Evolutionary conservation across 2,329 filamentous ascomycete genomes (phyloP).

Genomic region (Eutypella sp.): DNA sequence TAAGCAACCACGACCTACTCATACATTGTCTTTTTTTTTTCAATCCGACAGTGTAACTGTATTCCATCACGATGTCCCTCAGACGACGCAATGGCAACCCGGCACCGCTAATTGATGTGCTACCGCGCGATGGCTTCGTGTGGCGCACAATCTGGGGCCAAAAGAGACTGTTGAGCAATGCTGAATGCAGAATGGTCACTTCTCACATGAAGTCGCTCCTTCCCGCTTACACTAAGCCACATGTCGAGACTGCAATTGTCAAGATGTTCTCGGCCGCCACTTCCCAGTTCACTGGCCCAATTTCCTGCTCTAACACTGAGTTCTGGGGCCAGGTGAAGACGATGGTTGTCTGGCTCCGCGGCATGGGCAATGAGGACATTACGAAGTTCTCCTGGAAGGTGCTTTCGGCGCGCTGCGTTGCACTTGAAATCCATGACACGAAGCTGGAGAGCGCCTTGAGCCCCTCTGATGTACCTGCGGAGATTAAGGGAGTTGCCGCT

Average conservation of each 20-base stretch:
- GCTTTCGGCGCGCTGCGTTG: not conserved
- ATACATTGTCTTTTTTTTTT: no score
- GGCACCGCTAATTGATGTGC: not conserved
- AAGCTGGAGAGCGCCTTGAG: not conserved
- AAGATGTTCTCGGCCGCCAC: not conserved
- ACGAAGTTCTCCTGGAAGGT: not conserved
- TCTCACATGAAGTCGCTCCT: not conserved
- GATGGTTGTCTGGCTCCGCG: not conserved
- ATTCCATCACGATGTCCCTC: no score
- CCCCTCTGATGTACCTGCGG: not conserved
- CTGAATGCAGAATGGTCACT: not conserved
- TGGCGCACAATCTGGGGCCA: not conserved
- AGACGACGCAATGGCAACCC: no score
- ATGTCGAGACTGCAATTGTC: not conserved
- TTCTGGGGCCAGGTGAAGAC: not conserved
- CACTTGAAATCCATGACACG: not conserved
- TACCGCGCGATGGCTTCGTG: not conserved
- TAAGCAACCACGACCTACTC: no score
- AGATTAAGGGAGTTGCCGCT: not conserved
- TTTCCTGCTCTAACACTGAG: not conserved
- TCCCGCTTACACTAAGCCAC: not conserved
- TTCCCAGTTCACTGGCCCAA: not conserved
- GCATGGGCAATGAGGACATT: not conserved
- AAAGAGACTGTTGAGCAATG: not conserved
- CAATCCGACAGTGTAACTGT: no score